Evolutionary conservation across 306 rosid genomes (phyloP).

Genomic region (Morella rubra): DNA sequence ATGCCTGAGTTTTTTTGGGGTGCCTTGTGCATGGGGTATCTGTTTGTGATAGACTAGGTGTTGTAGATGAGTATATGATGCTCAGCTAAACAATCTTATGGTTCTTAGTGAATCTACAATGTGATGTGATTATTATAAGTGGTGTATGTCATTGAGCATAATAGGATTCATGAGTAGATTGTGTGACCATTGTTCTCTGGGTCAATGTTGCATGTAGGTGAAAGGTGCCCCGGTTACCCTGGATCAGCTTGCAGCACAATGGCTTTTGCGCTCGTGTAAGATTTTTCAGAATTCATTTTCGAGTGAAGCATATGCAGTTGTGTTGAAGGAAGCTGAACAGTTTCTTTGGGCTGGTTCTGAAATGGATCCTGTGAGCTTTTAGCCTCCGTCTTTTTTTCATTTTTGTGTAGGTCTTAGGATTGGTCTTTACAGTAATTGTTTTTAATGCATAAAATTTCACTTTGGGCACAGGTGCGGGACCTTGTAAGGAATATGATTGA

Average conservation of each 20-base stretch:
- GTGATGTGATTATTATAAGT: background rate
- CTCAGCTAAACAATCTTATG: background rate
- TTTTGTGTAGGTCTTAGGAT: slow-evolving; percentile 20
- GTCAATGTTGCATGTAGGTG: slow-evolving; percentile 53
- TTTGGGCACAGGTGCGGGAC: slow-evolving; percentile 69
- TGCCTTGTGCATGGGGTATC: background rate
- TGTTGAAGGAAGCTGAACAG: slow-evolving; percentile 81
- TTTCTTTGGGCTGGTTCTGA: slow-evolving; percentile 98
- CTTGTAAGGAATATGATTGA: slow-evolving; percentile 55
- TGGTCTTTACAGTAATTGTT: slow-evolving; percentile 14
- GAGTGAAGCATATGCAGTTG: slow-evolving; percentile 54
- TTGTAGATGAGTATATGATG: background rate
- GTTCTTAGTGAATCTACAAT: background rate
- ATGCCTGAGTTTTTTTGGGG: background rate
- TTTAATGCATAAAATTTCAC: slow-evolving; percentile 17
- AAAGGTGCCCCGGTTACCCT: slow-evolving; percentile 61
- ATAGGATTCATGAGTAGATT: slow-evolving; percentile 4
- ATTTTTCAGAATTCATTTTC: slow-evolving; percentile 58
- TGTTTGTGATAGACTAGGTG: background rate
- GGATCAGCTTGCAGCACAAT: slow-evolving; percentile 65
- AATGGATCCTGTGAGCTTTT: slow-evolving; percentile 80
- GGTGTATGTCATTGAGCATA: slow-evolving; percentile 3
- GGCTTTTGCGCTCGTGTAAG: slow-evolving; percentile 60
- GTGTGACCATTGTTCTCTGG: slow-evolving; percentile 28
- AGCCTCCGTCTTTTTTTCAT: background rate